These are phyloP conservation scores for Thielaviopsis euricoi DNA, from an alignment of 2,329 filamentous ascomycete species.

Conservation along the genomic window DNA sequence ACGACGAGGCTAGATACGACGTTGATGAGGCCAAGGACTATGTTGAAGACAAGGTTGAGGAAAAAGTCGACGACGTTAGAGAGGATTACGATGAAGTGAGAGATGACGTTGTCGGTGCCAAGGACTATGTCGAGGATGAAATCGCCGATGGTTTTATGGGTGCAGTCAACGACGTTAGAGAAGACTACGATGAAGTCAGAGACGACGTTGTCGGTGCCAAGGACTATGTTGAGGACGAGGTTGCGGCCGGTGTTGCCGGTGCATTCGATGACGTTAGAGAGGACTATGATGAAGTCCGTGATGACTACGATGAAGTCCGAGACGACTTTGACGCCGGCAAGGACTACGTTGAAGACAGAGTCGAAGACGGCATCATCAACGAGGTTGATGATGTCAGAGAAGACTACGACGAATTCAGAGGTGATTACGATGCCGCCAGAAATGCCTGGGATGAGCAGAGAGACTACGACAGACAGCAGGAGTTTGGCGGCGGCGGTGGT, in stretches of 20 bases:
- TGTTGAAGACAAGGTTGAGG: constrained; percentile 12
- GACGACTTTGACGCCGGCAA: neutral
- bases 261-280: neutral
- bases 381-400: neutral
- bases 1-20: constrained; percentile 4
- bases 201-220: neutral
- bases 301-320: neutral
- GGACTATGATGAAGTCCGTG: neutral
- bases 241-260: neutral
- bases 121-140: neutral
- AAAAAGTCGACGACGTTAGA: constrained; percentile 10
- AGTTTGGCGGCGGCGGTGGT: constrained; percentile 18
- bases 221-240: neutral
- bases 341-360: too few relatives aligned
- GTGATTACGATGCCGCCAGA: neutral
- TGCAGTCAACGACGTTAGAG: neutral
- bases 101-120: constrained; percentile 2
- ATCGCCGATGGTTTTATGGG: neutral
- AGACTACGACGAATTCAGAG: neutral
- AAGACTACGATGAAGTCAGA: constrained; percentile 2
- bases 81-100: neutral
- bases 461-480: neutral
- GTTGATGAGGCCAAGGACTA: constrained; percentile 14
- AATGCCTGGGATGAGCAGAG: neutral
- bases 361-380: too few relatives aligned